Evolutionary conservation across 2,329 filamentous ascomycete genomes (phyloP), one percentile per base, ranked within the genome.

Genomic region (Gremmenia infestans): DNA sequence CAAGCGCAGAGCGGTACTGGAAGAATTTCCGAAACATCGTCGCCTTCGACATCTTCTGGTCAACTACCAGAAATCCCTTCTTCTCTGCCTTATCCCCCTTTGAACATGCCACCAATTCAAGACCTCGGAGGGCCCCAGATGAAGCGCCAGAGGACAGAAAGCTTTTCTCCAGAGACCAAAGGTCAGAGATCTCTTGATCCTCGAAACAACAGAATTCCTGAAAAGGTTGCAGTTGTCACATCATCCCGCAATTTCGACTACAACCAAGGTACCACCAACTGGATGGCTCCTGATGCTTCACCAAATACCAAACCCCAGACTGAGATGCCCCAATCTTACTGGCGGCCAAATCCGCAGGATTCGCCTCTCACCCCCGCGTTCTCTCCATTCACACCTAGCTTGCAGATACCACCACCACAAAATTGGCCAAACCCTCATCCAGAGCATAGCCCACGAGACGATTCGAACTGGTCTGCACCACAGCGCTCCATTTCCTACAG

Each of bases 281-380:
- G 67, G 67, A 65, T 68, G 63, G 65, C 60, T 47, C 57, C 66
- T 35, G 64, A 68, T 54, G 59, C 63, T 35, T 65, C 64, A 22
- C 63, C 66, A 40, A 59, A 57, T n/a, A 57, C 75, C 12, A 78
- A 77, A 56, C 54, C 59, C 22, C 65, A 74, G 8, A 70, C 70
- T 40, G 76, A 78, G 25, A 60, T 77, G 57, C 49, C 65, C 11
- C 74, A 71, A 55, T 60, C 72, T 9, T 71, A 72, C 12, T 85
- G 81, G 81, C 72, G 76, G 57, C 67, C 73, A 6, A 81, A 78
- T 62, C 67, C 77, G 9, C 72, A 77, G 43, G 79, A 80, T 42
- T 76, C 80, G 7, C 75, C 79, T 9, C 71, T 81, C 36, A 76
- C 76, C 3, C 72, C 78, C 0, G 76, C 75, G 2, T 79, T 78